Base-by-base conservation (phyloP, 2,329 filamentous ascomycete genomes). In the Colletotrichum godetiae region DNA sequence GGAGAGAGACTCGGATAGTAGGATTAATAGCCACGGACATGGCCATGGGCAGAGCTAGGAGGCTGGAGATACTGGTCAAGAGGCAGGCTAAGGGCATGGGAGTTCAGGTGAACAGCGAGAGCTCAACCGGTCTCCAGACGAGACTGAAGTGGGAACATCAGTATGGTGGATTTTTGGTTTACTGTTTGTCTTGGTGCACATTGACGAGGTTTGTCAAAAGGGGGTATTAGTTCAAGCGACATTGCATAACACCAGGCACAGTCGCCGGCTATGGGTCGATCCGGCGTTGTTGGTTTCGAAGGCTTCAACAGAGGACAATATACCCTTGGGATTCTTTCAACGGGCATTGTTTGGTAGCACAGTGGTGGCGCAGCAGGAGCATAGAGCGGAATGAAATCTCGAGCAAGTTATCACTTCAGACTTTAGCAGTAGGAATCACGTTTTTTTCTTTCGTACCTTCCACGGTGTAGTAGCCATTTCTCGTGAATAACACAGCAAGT, bases 321-420 rank as follows among this genome's bases (percentile, higher is more conserved):
- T 62, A 62, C 59, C 59, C 59, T 52, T 62, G 59, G 59, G 37
- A 42, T 62, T 42, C 31, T 62, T 62, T 62, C 59, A 62, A 42
- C 19, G 59, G 59, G 24, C n/a, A 52, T 49, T 61, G 46, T 24
- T 49, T 19, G 42, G 59, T 29, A 52, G 42, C 27, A 52, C 37
- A 62, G 37, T 12, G 59, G 37, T 12, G 59, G 59, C 27, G 59
- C 27, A 52, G 59, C 13, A 27, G 59, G 42, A 62, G 37, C 29
- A 62, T 33, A 42, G 59, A 33, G 42, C 11, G 35, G 24, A n/a
- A 22, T 19, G 59, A 10, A n/a, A 62, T 37, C 24, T 52, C 31
- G 29, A 49, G 42, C n/a, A 29, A 49, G 24, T 42, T 13, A 29
- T 19, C 19, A 33, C 6, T 31, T 31, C 33, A 33, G 59, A 62